Evolutionary conservation across 2,329 filamentous ascomycete genomes (phyloP).

Genomic region (Aspergillus thermomutatus): DNA sequence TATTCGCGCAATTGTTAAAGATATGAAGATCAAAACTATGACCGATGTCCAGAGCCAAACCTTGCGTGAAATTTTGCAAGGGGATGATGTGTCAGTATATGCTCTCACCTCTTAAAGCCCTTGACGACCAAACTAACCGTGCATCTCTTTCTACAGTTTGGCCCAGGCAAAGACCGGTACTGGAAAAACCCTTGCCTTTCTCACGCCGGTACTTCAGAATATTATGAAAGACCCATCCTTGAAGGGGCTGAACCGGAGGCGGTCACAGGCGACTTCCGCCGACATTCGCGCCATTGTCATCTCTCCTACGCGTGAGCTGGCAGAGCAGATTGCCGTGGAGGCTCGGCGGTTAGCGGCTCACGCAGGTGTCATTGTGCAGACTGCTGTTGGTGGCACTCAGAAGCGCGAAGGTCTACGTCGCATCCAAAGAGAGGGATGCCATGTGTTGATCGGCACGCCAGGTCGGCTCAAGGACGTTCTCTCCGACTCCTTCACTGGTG

Average conservation of each 20-base stretch:
- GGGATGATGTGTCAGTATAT: conserved; percentile 71
- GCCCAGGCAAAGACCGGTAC: conserved; percentile 97
- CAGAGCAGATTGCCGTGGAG: conserved; percentile 66
- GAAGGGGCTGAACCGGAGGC: conserved; percentile 25
- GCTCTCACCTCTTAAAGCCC: background rate
- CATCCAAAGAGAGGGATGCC: conserved; percentile 74
- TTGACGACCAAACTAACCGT: conserved; percentile 18
- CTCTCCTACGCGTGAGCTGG: conserved; percentile 61
- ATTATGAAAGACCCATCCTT: conserved; percentile 67
- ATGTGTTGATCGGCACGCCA: conserved; percentile 86
- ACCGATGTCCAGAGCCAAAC: conserved; percentile 87
- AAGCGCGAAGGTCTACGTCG: conserved; percentile 66
- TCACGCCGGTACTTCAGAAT: conserved; percentile 79
- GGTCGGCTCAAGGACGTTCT: conserved; percentile 83
- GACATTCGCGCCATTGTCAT: conserved; percentile 61
- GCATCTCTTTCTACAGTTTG: conserved; percentile 51
- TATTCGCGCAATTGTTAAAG: conserved; percentile 63
- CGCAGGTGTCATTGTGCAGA: conserved; percentile 67
- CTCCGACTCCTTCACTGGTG: conserved; percentile 58
- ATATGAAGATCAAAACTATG: conserved; percentile 79
- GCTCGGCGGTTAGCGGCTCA: conserved; percentile 63
- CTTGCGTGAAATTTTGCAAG: conserved; percentile 74
- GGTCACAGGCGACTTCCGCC: conserved; percentile 19
- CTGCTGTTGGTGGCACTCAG: conserved; percentile 87
- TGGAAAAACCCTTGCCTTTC: conserved; percentile 92